phyloP scores from a whole-genome alignment of 345 rosid species.

The Moringa oleifera region DNA sequence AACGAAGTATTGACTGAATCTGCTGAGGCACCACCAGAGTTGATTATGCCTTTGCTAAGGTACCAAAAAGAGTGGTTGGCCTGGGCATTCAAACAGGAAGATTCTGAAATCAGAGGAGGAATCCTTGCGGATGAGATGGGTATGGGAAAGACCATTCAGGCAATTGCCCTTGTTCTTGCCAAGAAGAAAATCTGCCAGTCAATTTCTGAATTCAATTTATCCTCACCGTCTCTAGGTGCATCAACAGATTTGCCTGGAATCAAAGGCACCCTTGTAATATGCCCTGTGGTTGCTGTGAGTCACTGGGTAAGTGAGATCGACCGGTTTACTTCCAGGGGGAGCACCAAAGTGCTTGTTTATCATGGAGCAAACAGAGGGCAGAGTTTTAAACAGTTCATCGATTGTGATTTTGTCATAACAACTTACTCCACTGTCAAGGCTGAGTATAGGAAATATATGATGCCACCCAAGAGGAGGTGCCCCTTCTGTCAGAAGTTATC shows the following conservation, averaged over 20 bases:
- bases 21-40: conserved; percentile 59
- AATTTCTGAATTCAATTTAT: conserved; percentile 12
- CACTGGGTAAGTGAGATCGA: conserved; percentile 88
- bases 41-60: conserved; percentile 68
- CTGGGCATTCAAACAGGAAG: conserved; percentile 91
- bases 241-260: conserved; percentile 30
- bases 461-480: conserved; percentile 70
- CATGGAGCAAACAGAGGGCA: conserved; percentile 74
- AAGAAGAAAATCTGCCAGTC: conserved; percentile 38
- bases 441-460: conserved; percentile 64
- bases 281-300: conserved; percentile 89
- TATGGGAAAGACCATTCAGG: conserved; percentile 98
- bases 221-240: conserved; percentile 22
- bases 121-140: conserved; percentile 99
- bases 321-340: conserved; percentile 72
- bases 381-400: conserved; percentile 40
- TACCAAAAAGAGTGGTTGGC: conserved; percentile 96
- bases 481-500: conserved; percentile 55
- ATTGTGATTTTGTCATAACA: conserved; percentile 82
- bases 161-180: conserved; percentile 89
- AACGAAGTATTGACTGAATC: conserved; percentile 41
- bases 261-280: conserved; percentile 71
- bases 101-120: conserved; percentile 59
- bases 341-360: conserved; percentile 73
- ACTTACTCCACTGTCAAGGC: conserved; percentile 78